These are phyloP conservation scores for Trichothecium sympodiale DNA, from an alignment of 2,329 filamentous ascomycete species.

Conservation along the genomic window DNA sequence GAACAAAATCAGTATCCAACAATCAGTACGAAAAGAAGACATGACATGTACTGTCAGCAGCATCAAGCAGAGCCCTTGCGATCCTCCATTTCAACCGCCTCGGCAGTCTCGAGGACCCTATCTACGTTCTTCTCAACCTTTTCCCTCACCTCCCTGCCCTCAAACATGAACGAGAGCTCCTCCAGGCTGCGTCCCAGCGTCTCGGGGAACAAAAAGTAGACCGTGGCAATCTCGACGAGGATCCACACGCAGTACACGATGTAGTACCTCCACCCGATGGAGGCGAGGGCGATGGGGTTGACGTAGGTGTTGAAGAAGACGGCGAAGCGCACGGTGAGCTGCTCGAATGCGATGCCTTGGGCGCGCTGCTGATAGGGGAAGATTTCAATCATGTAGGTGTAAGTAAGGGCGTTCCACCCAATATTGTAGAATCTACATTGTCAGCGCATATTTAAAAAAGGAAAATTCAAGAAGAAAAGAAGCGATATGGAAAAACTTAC, in stretches of 20 bases:
- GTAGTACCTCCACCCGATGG: constrained; percentile 10
- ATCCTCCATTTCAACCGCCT: constrained; percentile 1
- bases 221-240: constrained; percentile 6
- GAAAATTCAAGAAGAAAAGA: constrained; percentile 28
- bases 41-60: too few species aligned
- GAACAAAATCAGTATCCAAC: too few species aligned
- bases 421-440: constrained; percentile 38
- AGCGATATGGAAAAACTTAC: constrained; percentile 17
- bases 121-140: constrained; percentile 8
- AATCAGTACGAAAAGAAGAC: too few species aligned
- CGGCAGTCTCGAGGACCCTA: constrained; percentile 6
- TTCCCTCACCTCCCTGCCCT: constrained; percentile 7
- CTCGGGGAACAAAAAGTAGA: constrained; percentile 21
- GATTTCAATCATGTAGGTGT: constrained; percentile 11
- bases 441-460: constrained; percentile 1
- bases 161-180: constrained; percentile 8
- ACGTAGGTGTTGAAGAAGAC: constrained; percentile 12
- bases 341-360: constrained; percentile 10
- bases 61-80: too few species aligned
- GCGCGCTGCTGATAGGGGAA: constrained; percentile 11
- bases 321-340: constrained; percentile 9
- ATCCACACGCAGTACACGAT: constrained; percentile 7
- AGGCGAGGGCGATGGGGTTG: constrained; percentile 11
- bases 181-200: constrained; percentile 10
- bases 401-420: constrained; percentile 38